Evolutionary conservation across 2,329 filamentous ascomycete genomes (phyloP).

Genomic region (Penicillium sclerotiorum): DNA sequence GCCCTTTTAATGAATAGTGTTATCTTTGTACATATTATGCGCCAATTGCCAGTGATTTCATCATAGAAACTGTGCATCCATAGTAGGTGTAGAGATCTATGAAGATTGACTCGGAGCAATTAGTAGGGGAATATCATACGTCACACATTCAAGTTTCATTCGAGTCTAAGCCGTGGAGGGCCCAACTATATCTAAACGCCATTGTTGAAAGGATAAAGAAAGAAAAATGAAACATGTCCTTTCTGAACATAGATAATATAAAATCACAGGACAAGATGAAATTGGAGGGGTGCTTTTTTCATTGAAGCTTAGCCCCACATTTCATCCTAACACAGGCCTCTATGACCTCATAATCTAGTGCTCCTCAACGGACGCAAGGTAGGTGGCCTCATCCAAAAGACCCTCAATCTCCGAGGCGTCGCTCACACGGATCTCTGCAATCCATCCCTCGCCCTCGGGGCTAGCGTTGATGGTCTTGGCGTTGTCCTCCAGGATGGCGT

Average conservation of each 20-base stretch:
- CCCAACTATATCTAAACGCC: conserved; percentile 21
- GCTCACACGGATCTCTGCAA: conserved; percentile 80
- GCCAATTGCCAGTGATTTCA: too few relatives aligned
- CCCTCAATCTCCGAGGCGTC: conserved; percentile 71
- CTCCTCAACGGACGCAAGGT: conserved; percentile 69
- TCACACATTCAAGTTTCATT: conserved; percentile 1
- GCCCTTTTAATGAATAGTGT: neutral
- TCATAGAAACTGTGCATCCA: too few relatives aligned
- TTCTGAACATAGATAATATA: conserved; percentile 9
- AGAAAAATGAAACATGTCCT: conserved; percentile 15
- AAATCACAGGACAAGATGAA: conserved; percentile 15
- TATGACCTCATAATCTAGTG: conserved; percentile 43
- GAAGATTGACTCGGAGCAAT: too few relatives aligned
- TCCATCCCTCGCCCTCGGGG: conserved; percentile 90
- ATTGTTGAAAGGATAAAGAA: conserved; percentile 30
- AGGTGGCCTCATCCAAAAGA: conserved; percentile 76
- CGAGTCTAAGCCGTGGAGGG: conserved; percentile 14
- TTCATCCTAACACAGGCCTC: conserved; percentile 20
- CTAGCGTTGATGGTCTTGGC: conserved; percentile 86
- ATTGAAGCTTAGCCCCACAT: conserved; percentile 5
- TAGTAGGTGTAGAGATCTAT: neutral
- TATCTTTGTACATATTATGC: neutral
- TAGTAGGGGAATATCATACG: neutral
- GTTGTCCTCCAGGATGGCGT: conserved; percentile 77
- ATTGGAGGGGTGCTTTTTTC: neutral